Evolutionary conservation across 2,329 filamentous ascomycete genomes (phyloP), one percentile per base, ranked within the genome.

Genomic region (Hortaea werneckii): DNA sequence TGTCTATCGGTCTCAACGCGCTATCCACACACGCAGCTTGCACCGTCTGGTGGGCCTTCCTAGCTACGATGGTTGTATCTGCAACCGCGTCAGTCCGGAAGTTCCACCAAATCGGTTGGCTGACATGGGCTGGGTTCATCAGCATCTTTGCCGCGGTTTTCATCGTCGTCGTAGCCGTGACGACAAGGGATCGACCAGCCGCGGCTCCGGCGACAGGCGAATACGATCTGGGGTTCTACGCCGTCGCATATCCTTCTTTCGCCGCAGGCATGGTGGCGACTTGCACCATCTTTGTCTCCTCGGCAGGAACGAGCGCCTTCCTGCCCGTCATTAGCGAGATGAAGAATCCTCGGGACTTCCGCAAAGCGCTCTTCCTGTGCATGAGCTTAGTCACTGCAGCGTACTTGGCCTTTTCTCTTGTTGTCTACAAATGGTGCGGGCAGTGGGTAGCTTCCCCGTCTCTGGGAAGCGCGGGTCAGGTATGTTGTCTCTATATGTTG

Each of bases 311-410:
- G 0, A 75, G 73, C 0, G 76, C 77, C 1, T 83, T 82, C 55
- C 63, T 83, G 1, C 77, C 78, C 4, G 76, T 83, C 47, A 82
- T 83, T 44, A 76, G 74, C 0, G 80, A 83, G 64, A 83, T 83
- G 78, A 68, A 66, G 37, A 68, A 71, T 29, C 79, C 79, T 0
- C 67, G 67, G 13, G 76, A 81, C 52, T 83, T 76, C 60, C 71
- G 70, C 49, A 81, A 80, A 59, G 73, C 79, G 0, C 67, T 82
- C 0, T 80, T 73, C 55, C 61, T 73, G 10, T 78, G 75, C 60
- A 79, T 80, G 77, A 66, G 61, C 11, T 61, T 82, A 43, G 76
- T 79, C 4, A 75, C 73, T 0, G 68, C 71, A 0, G 72, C 73
- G 0, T 82, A 82, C 55, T 66, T 80, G 8, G 70, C 72, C 29